phyloP scores from a whole-genome alignment of 768 basidiomycete genomes.

The Basidioascus undulatus region DNA sequence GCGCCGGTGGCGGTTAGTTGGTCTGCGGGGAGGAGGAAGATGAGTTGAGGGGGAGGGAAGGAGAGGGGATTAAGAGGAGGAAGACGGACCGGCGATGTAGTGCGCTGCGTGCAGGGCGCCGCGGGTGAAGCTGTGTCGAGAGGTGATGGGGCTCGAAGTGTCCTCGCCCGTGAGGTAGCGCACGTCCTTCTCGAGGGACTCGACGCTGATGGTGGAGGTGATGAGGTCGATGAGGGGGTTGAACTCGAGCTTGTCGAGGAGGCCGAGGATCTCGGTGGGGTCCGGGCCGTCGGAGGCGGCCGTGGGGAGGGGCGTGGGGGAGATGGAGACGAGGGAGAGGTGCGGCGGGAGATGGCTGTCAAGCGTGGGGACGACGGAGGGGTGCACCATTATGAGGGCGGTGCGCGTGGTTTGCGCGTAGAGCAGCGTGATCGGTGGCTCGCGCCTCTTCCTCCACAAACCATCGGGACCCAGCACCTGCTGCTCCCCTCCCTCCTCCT shows the following conservation, averaged over 20 bases:
- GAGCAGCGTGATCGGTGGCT: no score
- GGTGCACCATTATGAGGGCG: constrained; percentile 15
- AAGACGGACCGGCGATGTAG: constrained; percentile 40
- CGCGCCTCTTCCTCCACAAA: no score
- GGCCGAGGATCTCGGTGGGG: constrained; percentile 28
- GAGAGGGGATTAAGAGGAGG: background rate
- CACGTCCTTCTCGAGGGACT: constrained; percentile 43
- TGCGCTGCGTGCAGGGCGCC: constrained; percentile 40
- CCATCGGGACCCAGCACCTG: no score
- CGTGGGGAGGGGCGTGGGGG: constrained; percentile 25
- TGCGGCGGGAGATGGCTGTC: constrained; percentile 43
- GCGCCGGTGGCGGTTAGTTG: constrained; percentile 49
- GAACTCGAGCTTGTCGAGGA: constrained; percentile 39
- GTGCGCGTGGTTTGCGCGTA: constrained; percentile 9
- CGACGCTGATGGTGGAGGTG: constrained; percentile 40
- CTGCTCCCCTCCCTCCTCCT: no score
- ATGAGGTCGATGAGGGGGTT: constrained; percentile 41
- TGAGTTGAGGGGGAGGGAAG: background rate
- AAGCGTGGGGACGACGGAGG: constrained; percentile 17
- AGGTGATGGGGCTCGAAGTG: constrained; percentile 39
- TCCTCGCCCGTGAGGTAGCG: constrained; percentile 71
- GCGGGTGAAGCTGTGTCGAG: constrained; percentile 55
- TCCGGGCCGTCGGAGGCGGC: constrained; percentile 25
- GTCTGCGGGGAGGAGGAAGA: constrained; percentile 4
- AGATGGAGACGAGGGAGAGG: constrained; percentile 45